Evolutionary conservation across 306 rosid species (phyloP).

Genomic region (Pyrus communis): DNA sequence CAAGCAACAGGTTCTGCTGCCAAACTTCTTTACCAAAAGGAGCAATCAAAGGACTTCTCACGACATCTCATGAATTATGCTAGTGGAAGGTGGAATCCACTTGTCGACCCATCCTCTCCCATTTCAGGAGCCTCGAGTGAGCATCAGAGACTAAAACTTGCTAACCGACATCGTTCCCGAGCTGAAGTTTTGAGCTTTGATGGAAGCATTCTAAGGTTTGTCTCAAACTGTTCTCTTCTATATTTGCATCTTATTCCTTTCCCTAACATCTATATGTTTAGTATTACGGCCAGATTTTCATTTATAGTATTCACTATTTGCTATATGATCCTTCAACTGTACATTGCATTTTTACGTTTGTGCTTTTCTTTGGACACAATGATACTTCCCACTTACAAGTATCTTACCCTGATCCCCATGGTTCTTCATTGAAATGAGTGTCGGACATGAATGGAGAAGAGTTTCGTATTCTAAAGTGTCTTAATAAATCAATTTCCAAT

Average conservation of each 20-base stretch:
- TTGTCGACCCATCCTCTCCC: slow-evolving; percentile 78
- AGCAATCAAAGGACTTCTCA: slow-evolving; percentile 59
- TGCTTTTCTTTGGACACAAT: not conserved
- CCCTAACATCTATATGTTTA: not conserved
- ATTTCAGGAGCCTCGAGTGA: slow-evolving; percentile 58
- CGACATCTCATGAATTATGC: slow-evolving; percentile 57
- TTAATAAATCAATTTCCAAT: not conserved
- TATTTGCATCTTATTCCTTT: slow-evolving; percentile 12
- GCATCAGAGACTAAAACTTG: slow-evolving; percentile 69
- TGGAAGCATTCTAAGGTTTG: slow-evolving; percentile 80
- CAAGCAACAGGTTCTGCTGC: slow-evolving; percentile 81
- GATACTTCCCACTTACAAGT: not conserved
- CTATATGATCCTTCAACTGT: not conserved
- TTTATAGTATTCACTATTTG: not conserved
- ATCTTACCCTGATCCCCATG: not conserved
- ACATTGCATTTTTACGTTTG: not conserved
- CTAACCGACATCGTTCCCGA: slow-evolving; percentile 53
- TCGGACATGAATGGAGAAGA: not conserved
- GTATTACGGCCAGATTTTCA: not conserved
- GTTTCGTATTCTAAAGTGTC: not conserved
- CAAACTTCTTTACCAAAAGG: slow-evolving; percentile 80
- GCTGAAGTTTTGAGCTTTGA: slow-evolving; percentile 90
- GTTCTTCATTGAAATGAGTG: not conserved
- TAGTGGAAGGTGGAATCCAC: slow-evolving; percentile 88
- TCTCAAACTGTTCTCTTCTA: slow-evolving; percentile 17